phyloP scores from a whole-genome alignment of 1,139 yeast species.

The Candida labiduridarum region DNA sequence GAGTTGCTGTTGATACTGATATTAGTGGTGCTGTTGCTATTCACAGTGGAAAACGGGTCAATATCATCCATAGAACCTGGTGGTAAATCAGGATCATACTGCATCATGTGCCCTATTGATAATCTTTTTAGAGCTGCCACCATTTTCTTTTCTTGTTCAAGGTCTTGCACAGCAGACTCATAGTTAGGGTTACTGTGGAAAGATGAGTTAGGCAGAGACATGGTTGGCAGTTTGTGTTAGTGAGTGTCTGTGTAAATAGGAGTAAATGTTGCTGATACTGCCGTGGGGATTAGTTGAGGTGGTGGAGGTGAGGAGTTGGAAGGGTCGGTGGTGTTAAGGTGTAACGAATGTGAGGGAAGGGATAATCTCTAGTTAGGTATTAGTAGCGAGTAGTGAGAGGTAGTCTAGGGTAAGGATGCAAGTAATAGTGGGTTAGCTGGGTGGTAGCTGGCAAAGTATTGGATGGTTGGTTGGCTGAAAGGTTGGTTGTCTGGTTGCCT shows the following conservation, averaged over 20 bases:
- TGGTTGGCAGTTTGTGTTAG: neutral
- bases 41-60: conserved; percentile 18
- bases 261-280: neutral
- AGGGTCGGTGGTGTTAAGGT: too few relatives aligned
- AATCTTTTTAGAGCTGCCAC: conserved; percentile 60
- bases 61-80: conserved; percentile 33
- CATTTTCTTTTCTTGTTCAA: conserved; percentile 59
- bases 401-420: too few relatives aligned
- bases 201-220: conserved; percentile 15
- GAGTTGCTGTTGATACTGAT: neutral
- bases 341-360: too few relatives aligned
- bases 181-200: conserved; percentile 18
- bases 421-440: too few relatives aligned
- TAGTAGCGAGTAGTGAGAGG: too few relatives aligned
- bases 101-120: conserved; percentile 52
- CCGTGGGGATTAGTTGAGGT: too few relatives aligned
- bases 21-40: neutral
- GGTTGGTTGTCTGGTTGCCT: too few relatives aligned
- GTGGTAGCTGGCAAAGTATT: too few relatives aligned
- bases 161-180: conserved; percentile 49
- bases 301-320: too few relatives aligned
- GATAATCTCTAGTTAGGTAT: too few relatives aligned
- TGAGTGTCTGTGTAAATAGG: neutral
- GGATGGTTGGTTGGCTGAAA: too few relatives aligned
- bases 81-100: conserved; percentile 60